phyloP scores from a whole-genome alignment of 768 basidiomycete species.

The Termitomyces sp. region DNA sequence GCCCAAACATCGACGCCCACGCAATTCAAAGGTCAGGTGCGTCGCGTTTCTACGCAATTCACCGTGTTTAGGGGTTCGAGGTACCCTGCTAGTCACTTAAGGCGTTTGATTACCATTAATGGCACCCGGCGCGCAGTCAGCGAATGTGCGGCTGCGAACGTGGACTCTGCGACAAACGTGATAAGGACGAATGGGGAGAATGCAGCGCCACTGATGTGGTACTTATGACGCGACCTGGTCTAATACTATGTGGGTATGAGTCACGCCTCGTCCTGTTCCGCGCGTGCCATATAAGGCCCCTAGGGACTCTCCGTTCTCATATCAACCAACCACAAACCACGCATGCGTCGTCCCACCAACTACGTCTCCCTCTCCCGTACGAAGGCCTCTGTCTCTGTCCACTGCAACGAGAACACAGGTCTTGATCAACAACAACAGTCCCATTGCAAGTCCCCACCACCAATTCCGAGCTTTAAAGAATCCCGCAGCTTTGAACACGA shows the following conservation, averaged over 20 bases:
- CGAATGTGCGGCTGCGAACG: not conserved
- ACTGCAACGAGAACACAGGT: not conserved
- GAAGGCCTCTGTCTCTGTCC: not conserved
- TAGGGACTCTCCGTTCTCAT: not conserved
- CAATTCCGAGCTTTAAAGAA: conserved; percentile 27
- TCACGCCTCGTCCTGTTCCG: conserved; percentile 6
- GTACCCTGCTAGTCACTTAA: not conserved
- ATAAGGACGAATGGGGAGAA: not conserved
- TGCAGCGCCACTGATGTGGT: conserved; percentile 11
- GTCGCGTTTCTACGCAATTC: not conserved
- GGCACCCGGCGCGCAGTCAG: not conserved
- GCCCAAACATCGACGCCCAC: not conserved
- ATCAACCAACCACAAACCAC: not conserved
- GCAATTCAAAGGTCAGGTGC: not conserved
- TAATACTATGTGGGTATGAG: conserved; percentile 4
- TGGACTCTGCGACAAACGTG: conserved; percentile 1
- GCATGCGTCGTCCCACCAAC: conserved; percentile 10
- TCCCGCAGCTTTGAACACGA: conserved; percentile 43
- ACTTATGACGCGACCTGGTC: conserved; percentile 5
- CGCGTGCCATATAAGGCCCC: conserved; percentile 6
- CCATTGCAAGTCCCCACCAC: conserved; percentile 9
- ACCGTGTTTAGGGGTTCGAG: not conserved
- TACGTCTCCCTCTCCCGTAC: not conserved
- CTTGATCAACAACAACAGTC: not conserved
- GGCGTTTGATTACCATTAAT: not conserved